These are phyloP conservation scores for Radiomyces spectabilis DNA, from an alignment of 192 early-diverging fungal genomes.

Conservation along the genomic window DNA sequence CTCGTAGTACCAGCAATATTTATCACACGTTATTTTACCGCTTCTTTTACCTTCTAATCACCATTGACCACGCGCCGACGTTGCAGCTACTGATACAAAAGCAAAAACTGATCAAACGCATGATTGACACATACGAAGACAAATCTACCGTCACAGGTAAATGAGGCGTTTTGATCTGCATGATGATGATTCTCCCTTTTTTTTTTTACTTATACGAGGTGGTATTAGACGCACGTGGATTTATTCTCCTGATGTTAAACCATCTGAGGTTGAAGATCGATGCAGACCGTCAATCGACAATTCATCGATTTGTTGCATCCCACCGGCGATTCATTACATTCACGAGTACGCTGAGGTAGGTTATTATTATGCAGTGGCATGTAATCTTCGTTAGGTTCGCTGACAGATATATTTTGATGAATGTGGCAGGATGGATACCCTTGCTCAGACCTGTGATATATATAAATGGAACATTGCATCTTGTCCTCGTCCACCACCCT, in stretches of 20 bases:
- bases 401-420: no score
- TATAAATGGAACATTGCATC: slow-evolving; percentile 16
- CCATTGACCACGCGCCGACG: slow-evolving; percentile 5
- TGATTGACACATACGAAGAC: slow-evolving; percentile 20
- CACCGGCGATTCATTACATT: slow-evolving; percentile 18
- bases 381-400: no score
- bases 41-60: slow-evolving; percentile 8
- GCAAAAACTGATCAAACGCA: slow-evolving; percentile 13
- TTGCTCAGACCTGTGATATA: slow-evolving; percentile 8
- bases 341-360: slow-evolving; percentile 12
- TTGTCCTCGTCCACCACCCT: slow-evolving; percentile 16
- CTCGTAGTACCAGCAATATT: slow-evolving; percentile 15
- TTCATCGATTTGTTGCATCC: slow-evolving; percentile 2
- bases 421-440: slow-evolving; percentile 8
- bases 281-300: slow-evolving; percentile 1
- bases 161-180: no score
- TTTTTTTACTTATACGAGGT: not conserved
- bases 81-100: slow-evolving; percentile 10
- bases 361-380: not conserved
- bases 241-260: slow-evolving; percentile 24
- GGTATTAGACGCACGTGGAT: slow-evolving; percentile 21
- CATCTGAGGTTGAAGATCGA: slow-evolving; percentile 15
- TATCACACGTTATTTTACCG: slow-evolving; percentile 27
- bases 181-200: no score
- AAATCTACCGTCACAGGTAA: slow-evolving; percentile 21